These are phyloP conservation scores for Aspergillus latus DNA, from an alignment of 2,329 filamentous ascomycete genomes.

Conservation along the genomic window DNA sequence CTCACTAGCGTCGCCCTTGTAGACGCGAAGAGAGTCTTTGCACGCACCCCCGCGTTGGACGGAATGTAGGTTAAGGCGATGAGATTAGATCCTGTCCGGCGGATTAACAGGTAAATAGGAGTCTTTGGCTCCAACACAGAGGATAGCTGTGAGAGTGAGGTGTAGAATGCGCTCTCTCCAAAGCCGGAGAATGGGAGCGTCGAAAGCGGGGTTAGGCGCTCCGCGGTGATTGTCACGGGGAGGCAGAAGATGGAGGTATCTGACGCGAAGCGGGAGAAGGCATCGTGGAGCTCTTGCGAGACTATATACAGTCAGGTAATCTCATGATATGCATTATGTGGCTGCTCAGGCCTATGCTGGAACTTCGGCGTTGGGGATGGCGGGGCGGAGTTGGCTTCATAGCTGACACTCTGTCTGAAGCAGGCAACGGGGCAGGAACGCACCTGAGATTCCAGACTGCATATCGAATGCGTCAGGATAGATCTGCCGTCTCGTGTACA, in stretches of 20 bases:
- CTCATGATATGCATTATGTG: too few species aligned
- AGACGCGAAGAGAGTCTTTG: conserved; percentile 67
- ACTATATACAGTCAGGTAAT: conserved; percentile 28
- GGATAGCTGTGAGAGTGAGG: conserved; percentile 51
- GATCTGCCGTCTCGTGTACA: conserved; percentile 4
- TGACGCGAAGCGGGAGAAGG: conserved; percentile 46
- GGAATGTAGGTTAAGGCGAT: conserved; percentile 64
- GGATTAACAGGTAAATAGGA: conserved; percentile 62
- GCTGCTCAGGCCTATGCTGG: neutral
- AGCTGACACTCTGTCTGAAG: neutral
- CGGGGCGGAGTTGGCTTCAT: neutral
- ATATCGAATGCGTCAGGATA: conserved; percentile 32
- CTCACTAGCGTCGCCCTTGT: conserved; percentile 61
- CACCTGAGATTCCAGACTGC: conserved; percentile 53
- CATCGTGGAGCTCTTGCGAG: conserved; percentile 48
- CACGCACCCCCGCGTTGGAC: conserved; percentile 61
- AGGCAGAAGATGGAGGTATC: conserved; percentile 46
- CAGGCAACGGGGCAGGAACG: neutral
- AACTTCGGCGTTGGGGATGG: neutral
- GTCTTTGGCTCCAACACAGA: conserved; percentile 55
- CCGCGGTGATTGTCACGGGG: conserved; percentile 47
- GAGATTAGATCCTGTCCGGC: conserved; percentile 40
- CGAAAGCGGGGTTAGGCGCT: conserved; percentile 43
- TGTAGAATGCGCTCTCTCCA: conserved; percentile 47
- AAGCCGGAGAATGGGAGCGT: conserved; percentile 41